These are phyloP conservation scores for Trichophaea hybrida DNA, from an alignment of 2,329 filamentous ascomycete genomes.

Conservation along the genomic window DNA sequence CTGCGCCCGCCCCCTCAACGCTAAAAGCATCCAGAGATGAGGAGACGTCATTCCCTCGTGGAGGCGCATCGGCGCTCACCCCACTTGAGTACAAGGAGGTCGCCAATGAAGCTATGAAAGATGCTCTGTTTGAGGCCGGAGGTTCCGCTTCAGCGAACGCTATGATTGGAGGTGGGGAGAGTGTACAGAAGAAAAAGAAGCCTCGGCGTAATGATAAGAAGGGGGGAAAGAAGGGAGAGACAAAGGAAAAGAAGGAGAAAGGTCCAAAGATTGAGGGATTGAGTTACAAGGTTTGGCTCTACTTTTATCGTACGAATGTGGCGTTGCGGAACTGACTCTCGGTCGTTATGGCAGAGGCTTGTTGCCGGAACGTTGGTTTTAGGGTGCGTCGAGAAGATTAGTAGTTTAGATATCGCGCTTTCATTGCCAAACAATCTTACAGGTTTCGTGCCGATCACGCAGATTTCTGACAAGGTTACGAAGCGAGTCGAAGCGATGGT, in stretches of 20 bases:
- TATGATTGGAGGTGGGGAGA: constrained; percentile 29
- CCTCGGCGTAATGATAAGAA: constrained; percentile 37
- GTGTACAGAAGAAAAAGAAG: constrained; percentile 39
- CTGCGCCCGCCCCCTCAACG: constrained; percentile 13
- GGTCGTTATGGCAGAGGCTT: constrained; percentile 46
- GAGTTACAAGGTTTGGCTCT: constrained; percentile 61
- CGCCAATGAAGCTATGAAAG: constrained; percentile 77
- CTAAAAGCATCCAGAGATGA: constrained; percentile 46
- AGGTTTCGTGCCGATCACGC: constrained; percentile 80
- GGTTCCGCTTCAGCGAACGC: constrained; percentile 37
- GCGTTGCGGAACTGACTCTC: constrained; percentile 29
- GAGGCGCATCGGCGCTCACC: constrained; percentile 77
- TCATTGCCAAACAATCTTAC: constrained; percentile 84
- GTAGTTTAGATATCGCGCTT: constrained; percentile 60
- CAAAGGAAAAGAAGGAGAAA: constrained; percentile 33
- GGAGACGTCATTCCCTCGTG: constrained; percentile 80
- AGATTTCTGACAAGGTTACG: constrained; percentile 70
- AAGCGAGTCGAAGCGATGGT: constrained; percentile 55
- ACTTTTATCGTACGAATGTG: neutral
- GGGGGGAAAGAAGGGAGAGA: constrained; percentile 40
- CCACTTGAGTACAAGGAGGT: constrained; percentile 95
- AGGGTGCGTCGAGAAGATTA: constrained; percentile 72
- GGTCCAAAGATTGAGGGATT: constrained; percentile 67
- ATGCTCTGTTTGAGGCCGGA: constrained; percentile 77
- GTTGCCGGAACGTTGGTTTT: constrained; percentile 75